A percentile compares a stretch with the other conserved stretches of the same genome.
These are phyloP conservation scores for Fistulinella prunicolor DNA, from an alignment of 768 basidiomycete species.

Conservation along the genomic window DNA sequence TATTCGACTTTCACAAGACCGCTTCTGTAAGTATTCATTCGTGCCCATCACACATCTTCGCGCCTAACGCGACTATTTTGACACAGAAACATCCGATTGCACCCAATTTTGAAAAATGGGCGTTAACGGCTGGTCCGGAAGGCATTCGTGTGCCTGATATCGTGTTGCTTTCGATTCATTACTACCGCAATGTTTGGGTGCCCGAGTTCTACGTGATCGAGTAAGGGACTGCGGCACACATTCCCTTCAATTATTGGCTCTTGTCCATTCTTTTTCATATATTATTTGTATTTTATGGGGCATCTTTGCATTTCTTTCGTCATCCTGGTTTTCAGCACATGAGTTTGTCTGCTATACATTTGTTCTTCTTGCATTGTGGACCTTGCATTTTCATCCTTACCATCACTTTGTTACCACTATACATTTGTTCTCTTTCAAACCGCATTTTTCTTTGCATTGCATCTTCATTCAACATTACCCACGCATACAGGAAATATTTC, in stretches of 20 bases:
- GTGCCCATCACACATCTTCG: background rate
- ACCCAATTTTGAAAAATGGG: constrained; percentile 20
- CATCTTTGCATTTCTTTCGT: background rate
- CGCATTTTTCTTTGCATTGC: too few relatives aligned
- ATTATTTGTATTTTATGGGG: background rate
- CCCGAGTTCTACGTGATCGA: constrained; percentile 29
- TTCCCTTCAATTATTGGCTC: too few relatives aligned
- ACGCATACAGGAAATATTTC: too few relatives aligned
- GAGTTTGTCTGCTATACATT: too few relatives aligned
- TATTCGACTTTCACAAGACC: constrained; percentile 7
- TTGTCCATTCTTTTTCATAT: background rate
- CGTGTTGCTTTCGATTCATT: constrained; percentile 22
- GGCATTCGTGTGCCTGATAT: constrained; percentile 16
- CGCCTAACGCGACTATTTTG: background rate
- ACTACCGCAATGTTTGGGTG: constrained; percentile 27
- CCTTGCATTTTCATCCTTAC: too few relatives aligned
- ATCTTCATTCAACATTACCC: background rate
- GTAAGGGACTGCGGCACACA: constrained; percentile 4
- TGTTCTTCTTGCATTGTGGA: too few relatives aligned
- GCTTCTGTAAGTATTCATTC: constrained; percentile 6
- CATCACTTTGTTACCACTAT: too few relatives aligned
- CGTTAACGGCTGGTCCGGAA: constrained; percentile 12
- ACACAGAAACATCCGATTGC: constrained; percentile 9
- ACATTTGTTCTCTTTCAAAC: too few relatives aligned
- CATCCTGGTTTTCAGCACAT: too few relatives aligned